Conservation (phyloP, 352 stramenopile genomes). For the Albugo laibachii region DNA sequence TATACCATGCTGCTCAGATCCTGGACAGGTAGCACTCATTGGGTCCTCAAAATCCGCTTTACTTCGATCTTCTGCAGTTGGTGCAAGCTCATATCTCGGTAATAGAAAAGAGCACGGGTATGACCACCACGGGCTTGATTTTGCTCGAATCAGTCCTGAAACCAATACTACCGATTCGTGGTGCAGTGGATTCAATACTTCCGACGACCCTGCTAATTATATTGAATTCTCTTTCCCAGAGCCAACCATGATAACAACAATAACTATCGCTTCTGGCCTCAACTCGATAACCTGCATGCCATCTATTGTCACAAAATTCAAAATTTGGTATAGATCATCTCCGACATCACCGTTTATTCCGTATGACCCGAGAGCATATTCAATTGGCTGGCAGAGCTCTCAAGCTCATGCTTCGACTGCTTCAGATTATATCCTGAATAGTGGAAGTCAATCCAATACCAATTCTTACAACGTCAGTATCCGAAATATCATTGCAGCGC, state of each 20-base stretch:
- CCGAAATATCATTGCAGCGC: constrained; percentile 13
- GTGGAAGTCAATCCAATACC: background rate
- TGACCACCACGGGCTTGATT: constrained; percentile 14
- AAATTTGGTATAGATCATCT: constrained; percentile 1
- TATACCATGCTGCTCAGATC: constrained; percentile 14
- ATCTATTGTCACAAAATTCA: constrained; percentile 2
- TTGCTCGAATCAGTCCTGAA: constrained; percentile 8
- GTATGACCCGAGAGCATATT: background rate
- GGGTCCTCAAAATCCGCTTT: constrained; percentile 1
- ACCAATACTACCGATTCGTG: constrained; percentile 10
- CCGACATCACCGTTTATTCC: background rate
- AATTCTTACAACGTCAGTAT: constrained; percentile 4
- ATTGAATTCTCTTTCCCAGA: constrained; percentile 20
- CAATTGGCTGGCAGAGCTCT: background rate
- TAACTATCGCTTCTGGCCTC: constrained; percentile 10
- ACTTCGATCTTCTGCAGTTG: constrained; percentile 4
- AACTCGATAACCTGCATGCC: constrained; percentile 4
- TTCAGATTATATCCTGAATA: too few relatives aligned
- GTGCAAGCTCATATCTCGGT: constrained; percentile 12
- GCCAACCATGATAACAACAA: constrained; percentile 17
- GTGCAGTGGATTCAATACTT: constrained; percentile 12
- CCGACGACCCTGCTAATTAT: constrained; percentile 13
- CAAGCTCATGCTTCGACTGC: background rate
- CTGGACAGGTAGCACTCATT: too few relatives aligned
- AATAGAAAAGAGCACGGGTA: constrained; percentile 22